A percentile compares a stretch with the other conserved stretches of the same genome.
These are phyloP conservation scores for Clausena lansium DNA, from an alignment of 345 rosid genomes.

Conservation along the genomic window DNA sequence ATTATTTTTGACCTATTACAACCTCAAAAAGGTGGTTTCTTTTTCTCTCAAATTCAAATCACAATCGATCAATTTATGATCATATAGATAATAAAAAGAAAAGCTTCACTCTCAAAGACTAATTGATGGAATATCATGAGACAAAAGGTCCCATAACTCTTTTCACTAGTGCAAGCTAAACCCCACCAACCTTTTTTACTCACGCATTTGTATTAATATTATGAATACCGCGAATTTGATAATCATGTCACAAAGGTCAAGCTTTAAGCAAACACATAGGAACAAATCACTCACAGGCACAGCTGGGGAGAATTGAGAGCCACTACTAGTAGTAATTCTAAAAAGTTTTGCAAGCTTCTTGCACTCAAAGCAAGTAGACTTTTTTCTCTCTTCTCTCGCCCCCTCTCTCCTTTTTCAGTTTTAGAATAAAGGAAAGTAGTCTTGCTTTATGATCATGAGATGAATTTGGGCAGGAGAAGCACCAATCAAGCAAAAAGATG, in stretches of 20 bases:
- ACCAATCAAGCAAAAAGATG: conserved; percentile 45
- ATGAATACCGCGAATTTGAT: neutral
- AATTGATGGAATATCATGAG: conserved; percentile 58
- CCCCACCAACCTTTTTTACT: conserved; percentile 45
- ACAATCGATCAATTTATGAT: conserved; percentile 30
- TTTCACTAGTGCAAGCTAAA: conserved; percentile 67
- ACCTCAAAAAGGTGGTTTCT: conserved; percentile 20
- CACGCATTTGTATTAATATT: conserved; percentile 10
- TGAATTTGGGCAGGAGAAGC: conserved; percentile 31
- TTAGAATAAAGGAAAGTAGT: conserved; percentile 36
- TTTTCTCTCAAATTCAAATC: conserved; percentile 24
- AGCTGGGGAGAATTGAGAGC: conserved; percentile 33
- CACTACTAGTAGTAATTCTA: conserved; percentile 14
- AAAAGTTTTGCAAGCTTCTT: conserved; percentile 66
- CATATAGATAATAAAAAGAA: conserved; percentile 5
- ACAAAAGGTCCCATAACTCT: conserved; percentile 47
- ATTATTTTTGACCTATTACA: conserved; percentile 21
- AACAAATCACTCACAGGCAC: conserved; percentile 40
- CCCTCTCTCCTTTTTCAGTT: conserved; percentile 16
- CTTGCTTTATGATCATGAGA: conserved; percentile 26
- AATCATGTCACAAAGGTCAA: conserved; percentile 55
- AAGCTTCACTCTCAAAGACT: conserved; percentile 16
- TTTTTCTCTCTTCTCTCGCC: no score
- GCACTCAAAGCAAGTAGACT: conserved; percentile 63
- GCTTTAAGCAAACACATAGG: conserved; percentile 59